Evolutionary conservation across 129 eudicot species (phyloP), one percentile per base, ranked within the genome.

Genomic region (Chrysanthemum makinoi): DNA sequence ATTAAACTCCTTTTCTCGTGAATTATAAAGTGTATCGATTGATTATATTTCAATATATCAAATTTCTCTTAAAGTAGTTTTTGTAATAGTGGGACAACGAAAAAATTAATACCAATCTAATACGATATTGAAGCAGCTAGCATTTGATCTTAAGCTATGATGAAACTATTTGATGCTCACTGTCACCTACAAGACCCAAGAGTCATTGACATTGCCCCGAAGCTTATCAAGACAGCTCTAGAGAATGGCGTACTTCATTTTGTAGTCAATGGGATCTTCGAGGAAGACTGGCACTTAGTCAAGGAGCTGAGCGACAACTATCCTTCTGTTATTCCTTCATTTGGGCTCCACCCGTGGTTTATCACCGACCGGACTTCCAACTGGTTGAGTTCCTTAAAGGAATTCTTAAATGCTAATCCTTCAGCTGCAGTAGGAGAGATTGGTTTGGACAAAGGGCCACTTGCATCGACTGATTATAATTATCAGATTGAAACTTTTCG

Each of bases 401-500:
- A 79, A 9, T 66, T 83, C 65, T 74, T 91, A 19, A 80, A 80
- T 26, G 68, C 90, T 8, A 86, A 81, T 66, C 96, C 92, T 48
- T 58, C 77, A 13, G 92, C 97, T 66, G 95, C 97, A 68, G 85
- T 91, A 24, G 97, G 97, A 66, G 97, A 91, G 86, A 91, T 91
- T 30, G 97, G 97, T 74, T 58, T 91, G 57, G 97, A 91, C 76
- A 88, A 86, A 73, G 89, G 97, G 70, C 75, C 92, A 13, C 78
- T 43, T 7, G 97, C 86, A 57, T 82, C 70, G 70, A 83, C 86
- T 66, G 95, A 88, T 84, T 91, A 84, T 56, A 69, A 72, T 0
- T 84, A 77, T 74, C 97, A 89, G 68, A 80, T 86, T 50, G 88
- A 94, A 70, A 74, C 85, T 64, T 94, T 87, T 51, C 75, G 87